These are phyloP conservation scores for Aspergillus steynii DNA, from an alignment of 495 filamentous ascomycete genomes.

Conservation along the genomic window DNA sequence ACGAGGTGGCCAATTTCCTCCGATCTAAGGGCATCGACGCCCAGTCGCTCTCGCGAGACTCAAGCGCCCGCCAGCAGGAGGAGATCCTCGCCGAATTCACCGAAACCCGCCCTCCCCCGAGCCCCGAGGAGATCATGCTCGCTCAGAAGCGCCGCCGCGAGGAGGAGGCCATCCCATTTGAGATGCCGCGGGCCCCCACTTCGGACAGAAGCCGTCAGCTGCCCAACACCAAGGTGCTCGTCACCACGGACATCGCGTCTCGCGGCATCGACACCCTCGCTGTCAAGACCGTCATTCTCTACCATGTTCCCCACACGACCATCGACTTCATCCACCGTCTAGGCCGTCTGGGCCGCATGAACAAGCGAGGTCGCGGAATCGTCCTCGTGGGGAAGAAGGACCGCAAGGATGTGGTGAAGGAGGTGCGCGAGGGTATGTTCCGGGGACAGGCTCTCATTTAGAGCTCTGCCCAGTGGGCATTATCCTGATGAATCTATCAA, in stretches of 20 bases:
- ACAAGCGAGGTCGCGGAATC: slow-evolving; percentile 81
- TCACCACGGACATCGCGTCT: slow-evolving; percentile 90
- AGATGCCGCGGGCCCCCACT: slow-evolving; percentile 15
- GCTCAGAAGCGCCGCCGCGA: slow-evolving; percentile 33
- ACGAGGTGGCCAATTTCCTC: slow-evolving; percentile 78
- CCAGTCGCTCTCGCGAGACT: slow-evolving; percentile 78
- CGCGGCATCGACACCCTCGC: slow-evolving; percentile 94
- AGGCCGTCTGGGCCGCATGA: slow-evolving; percentile 90
- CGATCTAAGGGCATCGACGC: slow-evolving; percentile 84
- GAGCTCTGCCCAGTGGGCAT: not conserved
- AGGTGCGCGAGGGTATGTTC: slow-evolving; percentile 94
- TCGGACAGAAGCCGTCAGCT: slow-evolving; percentile 32
- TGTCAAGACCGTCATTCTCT: slow-evolving; percentile 86
- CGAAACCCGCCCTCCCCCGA: slow-evolving; percentile 47
- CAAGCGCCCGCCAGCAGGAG: slow-evolving; percentile 65
- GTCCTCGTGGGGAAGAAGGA: slow-evolving; percentile 89
- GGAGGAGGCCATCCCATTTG: slow-evolving; percentile 36
- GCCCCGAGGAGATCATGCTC: slow-evolving; percentile 40
- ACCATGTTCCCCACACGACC: slow-evolving; percentile 92
- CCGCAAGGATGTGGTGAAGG: slow-evolving; percentile 83
- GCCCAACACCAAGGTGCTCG: slow-evolving; percentile 82
- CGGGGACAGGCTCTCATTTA: slow-evolving; percentile 84
- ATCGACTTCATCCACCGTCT: slow-evolving; percentile 97
- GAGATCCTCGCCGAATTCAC: slow-evolving; percentile 81
- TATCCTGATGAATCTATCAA: too few species aligned